phyloP scores from a whole-genome alignment of 2,329 filamentous ascomycete genomes.

The Ceratocystis diversiconidia region DNA sequence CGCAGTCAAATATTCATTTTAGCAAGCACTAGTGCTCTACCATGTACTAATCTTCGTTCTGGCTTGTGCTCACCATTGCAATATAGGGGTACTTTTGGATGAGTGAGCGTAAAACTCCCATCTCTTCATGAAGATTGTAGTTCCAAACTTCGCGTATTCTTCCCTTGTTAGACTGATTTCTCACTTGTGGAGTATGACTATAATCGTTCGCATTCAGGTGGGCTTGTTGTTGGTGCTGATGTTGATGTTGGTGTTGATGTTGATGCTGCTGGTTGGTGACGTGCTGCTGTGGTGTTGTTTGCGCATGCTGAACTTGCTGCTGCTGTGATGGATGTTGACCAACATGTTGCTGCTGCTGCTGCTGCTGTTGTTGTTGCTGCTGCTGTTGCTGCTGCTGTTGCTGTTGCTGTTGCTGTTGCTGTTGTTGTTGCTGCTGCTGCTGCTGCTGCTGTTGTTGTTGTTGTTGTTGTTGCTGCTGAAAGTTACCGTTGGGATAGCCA shows the following conservation, averaged over 20 bases:
- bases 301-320: constrained; percentile 30
- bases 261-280: constrained; percentile 27
- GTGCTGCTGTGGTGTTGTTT: constrained; percentile 18
- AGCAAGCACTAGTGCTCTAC: no score
- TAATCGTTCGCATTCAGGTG: constrained; percentile 30
- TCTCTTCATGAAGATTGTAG: constrained; percentile 80
- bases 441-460: constrained; percentile 23
- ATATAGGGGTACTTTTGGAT: constrained; percentile 90
- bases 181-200: constrained; percentile 28
- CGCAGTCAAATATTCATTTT: no score
- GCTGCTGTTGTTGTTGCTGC: constrained; percentile 37
- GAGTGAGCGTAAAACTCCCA: constrained; percentile 66
- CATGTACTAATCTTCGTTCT: neutral
- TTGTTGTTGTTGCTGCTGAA: constrained; percentile 31
- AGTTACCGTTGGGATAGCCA: constrained; percentile 16
- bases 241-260: constrained; percentile 34
- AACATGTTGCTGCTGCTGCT: constrained; percentile 34
- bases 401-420: constrained; percentile 25
- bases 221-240: constrained; percentile 18
- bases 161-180: constrained; percentile 52
- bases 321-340: constrained; percentile 42
- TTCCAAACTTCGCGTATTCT: constrained; percentile 95
- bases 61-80: constrained; percentile 62
- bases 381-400: constrained; percentile 25
- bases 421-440: constrained; percentile 13